Percentiles rank a stretch among this genome's conserved stretches.
Conservation (phyloP, 139 green algal species). For the Haematococcus sp. region DNA sequence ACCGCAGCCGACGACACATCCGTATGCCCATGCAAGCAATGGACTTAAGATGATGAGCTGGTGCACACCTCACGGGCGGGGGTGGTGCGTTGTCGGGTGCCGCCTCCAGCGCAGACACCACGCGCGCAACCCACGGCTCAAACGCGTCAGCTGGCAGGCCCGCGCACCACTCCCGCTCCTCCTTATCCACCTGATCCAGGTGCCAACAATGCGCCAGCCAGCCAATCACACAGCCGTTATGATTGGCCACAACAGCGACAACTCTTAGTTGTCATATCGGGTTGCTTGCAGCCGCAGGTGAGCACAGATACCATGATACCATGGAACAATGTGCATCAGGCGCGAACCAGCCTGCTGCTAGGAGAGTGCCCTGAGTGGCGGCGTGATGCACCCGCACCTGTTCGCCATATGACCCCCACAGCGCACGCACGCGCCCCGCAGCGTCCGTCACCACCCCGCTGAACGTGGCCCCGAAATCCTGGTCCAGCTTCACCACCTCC, state of each 20-base stretch:
- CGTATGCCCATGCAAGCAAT: no score
- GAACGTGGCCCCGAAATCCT: constrained; percentile 85
- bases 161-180: constrained; percentile 71
- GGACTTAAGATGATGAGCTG: no score
- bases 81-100: constrained; percentile 18
- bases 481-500: constrained; percentile 88
- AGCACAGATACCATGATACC: no score
- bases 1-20: no score
- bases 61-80: constrained; percentile 34
- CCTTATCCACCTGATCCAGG: constrained; percentile 45
- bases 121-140: constrained; percentile 56
- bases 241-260: no score
- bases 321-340: no score
- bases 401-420: constrained; percentile 83
- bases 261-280: no score
- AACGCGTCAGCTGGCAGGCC: constrained; percentile 63
- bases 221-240: neutral
- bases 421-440: constrained; percentile 58
- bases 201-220: neutral
- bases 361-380: no score
- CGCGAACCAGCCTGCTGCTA: no score
- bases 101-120: constrained; percentile 32
- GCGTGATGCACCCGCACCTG: no score
- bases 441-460: constrained; percentile 77
- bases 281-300: no score